Base-by-base conservation (phyloP, 331 rosid genomes). In the Cydonia oblonga region DNA sequence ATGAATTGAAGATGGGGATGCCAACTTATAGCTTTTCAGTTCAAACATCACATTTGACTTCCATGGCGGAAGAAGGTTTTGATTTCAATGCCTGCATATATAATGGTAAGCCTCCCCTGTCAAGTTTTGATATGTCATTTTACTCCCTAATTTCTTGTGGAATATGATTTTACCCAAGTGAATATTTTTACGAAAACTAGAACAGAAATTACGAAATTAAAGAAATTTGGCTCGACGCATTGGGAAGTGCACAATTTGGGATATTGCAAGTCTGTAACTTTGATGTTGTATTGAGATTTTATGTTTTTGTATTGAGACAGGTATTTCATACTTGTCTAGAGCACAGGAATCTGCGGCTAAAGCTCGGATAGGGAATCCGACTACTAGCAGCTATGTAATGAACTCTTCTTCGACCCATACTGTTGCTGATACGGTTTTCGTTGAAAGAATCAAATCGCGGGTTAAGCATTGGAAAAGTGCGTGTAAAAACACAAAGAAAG, bases 1-100 rank as follows among this genome's bases (percentile, higher is more conserved):
- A 93, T 79, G 97, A 93, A 10, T 79, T 86, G 83, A 90, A 79
- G 53, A 26, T 85, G 66, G 97, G 98, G 58, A 87, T 93, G 89
- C 98, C 98, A 2, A 70, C 90, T 69, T 93, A 93, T 68, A 87
- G 91, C 74, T 93, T 93, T 81, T 87, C 87, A 2, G 83, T 91
- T 78, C 98, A 86, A 81, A 68, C 92, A 0, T 89, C 97, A 25
- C 82, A 81, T 79, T 75, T 93, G 75, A 77, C 89, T 1, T 84
- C 91, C 60, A 85, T 89, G 90, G 98, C 97, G 70, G 79, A 81
- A 49, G 86, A 86, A 74, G 95, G 97, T 68, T 87, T 90, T 63
- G 97, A 93, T 75, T 93, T 93, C 83, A 91, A 89, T 86, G 83
- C 90, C 56, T 90, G 96, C 79, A 79, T 93, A 52, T 86, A 90